Percentiles rank a stretch among this genome's conserved stretches.
These are phyloP conservation scores for Ophiosphaerella korrae DNA, from an alignment of 2,329 filamentous ascomycete genomes.

Conservation along the genomic window DNA sequence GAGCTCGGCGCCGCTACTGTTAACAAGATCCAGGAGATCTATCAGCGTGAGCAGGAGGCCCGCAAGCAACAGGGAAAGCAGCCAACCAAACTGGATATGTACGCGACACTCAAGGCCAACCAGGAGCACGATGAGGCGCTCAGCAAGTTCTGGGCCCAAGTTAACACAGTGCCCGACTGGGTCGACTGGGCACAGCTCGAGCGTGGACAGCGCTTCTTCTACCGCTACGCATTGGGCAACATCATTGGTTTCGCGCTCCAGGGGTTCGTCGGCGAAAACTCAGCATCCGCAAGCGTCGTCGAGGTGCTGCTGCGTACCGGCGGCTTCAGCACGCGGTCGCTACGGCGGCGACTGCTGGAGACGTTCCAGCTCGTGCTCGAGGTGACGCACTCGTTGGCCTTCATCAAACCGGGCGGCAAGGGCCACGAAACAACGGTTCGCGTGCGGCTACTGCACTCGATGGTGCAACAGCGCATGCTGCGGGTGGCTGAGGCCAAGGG, in stretches of 20 bases:
- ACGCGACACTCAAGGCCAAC: conserved; percentile 2
- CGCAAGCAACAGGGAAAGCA: conserved; percentile 2
- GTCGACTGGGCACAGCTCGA: conserved; percentile 6
- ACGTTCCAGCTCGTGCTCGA: conserved; percentile 7
- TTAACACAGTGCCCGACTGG: conserved; percentile 6
- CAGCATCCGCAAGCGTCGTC: conserved; percentile 1
- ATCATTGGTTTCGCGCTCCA: conserved; percentile 5
- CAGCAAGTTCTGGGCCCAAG: conserved; percentile 1
- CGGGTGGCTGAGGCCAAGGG: not conserved
- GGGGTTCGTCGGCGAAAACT: conserved; percentile 3
- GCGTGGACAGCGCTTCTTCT: conserved; percentile 4
- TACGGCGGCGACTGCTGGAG: conserved; percentile 1
- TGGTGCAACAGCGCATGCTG: conserved; percentile 2
- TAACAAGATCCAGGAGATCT: conserved; percentile 1
- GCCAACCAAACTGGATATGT: conserved; percentile 1
- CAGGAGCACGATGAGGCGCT: conserved; percentile 1
- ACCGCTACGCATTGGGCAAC: conserved; percentile 2
- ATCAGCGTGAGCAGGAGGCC: conserved; percentile 2
- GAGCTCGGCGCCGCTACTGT: conserved; percentile 2
- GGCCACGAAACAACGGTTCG: conserved; percentile 1
- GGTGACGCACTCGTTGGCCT: conserved; percentile 1
- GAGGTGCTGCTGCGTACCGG: conserved; percentile 3
- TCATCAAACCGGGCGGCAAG: conserved; percentile 3
- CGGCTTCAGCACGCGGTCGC: not conserved
- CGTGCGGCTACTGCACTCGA: conserved; percentile 4